Percentiles rank a stretch among this genome's conserved stretches.
phyloP scores from a whole-genome alignment of 2,329 filamentous ascomycete genomes.

The Rhynchosporium graminicola region DNA sequence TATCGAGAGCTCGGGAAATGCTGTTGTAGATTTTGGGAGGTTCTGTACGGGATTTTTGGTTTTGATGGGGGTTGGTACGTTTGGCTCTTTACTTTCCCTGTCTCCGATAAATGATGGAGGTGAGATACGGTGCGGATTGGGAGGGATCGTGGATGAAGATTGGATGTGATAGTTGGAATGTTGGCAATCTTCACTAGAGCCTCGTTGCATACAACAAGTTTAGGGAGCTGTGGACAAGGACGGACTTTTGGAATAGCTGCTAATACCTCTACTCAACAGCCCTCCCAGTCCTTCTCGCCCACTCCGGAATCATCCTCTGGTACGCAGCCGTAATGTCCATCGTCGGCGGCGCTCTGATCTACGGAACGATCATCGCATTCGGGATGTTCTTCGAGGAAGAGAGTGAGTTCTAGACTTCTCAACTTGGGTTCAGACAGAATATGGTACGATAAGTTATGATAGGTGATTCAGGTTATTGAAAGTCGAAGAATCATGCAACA shows the following conservation, averaged over 20 bases:
- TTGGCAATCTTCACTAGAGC: no score
- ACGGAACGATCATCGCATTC: slow-evolving; percentile 97
- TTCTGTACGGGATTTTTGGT: slow-evolving; percentile 96
- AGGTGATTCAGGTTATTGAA: no score
- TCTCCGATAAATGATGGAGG: not conserved
- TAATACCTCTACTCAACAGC: slow-evolving; percentile 53
- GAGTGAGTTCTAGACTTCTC: slow-evolving; percentile 73
- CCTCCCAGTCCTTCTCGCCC: slow-evolving; percentile 83
- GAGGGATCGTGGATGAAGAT: not conserved
- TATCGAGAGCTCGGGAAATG: slow-evolving; percentile 75
- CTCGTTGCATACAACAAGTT: no score
- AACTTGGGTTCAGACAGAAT: not conserved
- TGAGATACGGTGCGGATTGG: not conserved
- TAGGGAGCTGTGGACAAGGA: no score
- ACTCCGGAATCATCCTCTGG: slow-evolving; percentile 77
- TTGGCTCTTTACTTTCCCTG: not conserved
- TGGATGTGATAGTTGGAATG: no score
- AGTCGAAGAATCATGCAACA: no score
- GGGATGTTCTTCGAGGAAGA: slow-evolving; percentile 98
- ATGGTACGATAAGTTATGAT: no score
- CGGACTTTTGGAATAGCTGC: slow-evolving; percentile 8
- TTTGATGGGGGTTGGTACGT: slow-evolving; percentile 93
- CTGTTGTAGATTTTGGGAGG: slow-evolving; percentile 86
- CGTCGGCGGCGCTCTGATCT: slow-evolving; percentile 88
- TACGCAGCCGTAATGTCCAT: slow-evolving; percentile 96